Conservation (phyloP, 2,329 filamentous ascomycete species). For the Zalaria sp. region DNA sequence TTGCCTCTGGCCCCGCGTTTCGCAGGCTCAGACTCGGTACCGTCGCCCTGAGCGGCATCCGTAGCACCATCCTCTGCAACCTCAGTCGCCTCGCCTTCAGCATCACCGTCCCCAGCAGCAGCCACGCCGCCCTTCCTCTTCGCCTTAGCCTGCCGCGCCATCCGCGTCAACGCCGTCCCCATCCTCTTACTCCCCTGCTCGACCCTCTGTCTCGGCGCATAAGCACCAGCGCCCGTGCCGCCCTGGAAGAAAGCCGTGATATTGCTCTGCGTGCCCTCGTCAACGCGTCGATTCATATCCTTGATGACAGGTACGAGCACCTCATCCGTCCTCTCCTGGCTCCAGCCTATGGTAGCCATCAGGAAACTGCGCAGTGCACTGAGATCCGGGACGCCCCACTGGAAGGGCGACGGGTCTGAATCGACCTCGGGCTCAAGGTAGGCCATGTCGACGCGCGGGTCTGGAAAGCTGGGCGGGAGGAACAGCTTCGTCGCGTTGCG, state of each 20-base stretch:
- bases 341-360: conserved; percentile 89
- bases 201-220: conserved; percentile 52
- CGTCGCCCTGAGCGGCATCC: too few species aligned
- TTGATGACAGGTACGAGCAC: conserved; percentile 88
- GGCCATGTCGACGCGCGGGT: conserved; percentile 61
- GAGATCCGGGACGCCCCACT: conserved; percentile 92
- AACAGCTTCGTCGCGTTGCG: conserved; percentile 78
- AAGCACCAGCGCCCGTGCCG: conserved; percentile 53
- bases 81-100: conserved; percentile 2
- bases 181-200: conserved; percentile 58
- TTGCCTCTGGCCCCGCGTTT: too few species aligned
- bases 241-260: conserved; percentile 89
- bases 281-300: conserved; percentile 81
- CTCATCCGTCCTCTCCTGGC: conserved; percentile 81
- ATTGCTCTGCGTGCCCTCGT: conserved; percentile 88
- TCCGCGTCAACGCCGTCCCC: conserved; percentile 56
- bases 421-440: conserved; percentile 85
- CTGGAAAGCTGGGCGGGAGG: conserved; percentile 67
- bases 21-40: too few species aligned
- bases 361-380: conserved; percentile 72
- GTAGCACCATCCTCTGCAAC: neutral
- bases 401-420: conserved; percentile 59
- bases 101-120: conserved; percentile 3
- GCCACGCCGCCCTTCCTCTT: conserved; percentile 10
- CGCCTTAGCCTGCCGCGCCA: conserved; percentile 41